A percentile compares a stretch with the other conserved stretches of the same genome.
phyloP scores from a whole-genome alignment of 768 basidiomycete species.

The Myochromella boudieri region DNA sequence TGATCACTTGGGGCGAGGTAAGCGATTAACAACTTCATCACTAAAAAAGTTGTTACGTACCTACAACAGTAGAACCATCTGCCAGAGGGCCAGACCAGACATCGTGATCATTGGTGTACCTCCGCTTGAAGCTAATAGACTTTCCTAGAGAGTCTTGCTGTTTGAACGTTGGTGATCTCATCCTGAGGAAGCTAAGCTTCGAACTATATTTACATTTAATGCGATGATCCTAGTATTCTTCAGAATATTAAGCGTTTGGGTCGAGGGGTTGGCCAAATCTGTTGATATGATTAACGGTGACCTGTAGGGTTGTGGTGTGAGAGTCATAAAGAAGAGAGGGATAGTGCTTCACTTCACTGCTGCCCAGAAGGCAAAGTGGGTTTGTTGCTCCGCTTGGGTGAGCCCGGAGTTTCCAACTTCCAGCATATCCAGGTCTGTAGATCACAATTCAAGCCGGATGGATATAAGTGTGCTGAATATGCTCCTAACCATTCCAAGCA shows the following conservation, averaged over 20 bases:
- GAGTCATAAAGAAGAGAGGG: not conserved
- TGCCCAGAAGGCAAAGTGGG: constrained; percentile 55
- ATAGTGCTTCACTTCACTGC: constrained; percentile 38
- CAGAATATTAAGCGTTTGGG: constrained; percentile 35
- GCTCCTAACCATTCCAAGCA: constrained; percentile 41
- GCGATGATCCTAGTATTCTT: constrained; percentile 43
- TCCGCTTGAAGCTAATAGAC: constrained; percentile 44
- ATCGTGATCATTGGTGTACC: constrained; percentile 49
- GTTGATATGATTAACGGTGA: constrained; percentile 47
- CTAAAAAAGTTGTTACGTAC: constrained; percentile 23
- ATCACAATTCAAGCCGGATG: not conserved
- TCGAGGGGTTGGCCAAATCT: constrained; percentile 33
- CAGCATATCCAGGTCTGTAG: constrained; percentile 49
- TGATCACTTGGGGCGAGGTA: constrained; percentile 32
- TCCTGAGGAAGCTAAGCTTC: not conserved
- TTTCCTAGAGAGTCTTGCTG: constrained; percentile 48
- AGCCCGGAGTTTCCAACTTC: constrained; percentile 50
- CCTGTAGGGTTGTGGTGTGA: constrained; percentile 15
- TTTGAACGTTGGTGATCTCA: not conserved
- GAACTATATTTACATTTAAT: constrained; percentile 33
- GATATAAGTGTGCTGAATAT: constrained; percentile 4
- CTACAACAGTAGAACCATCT: constrained; percentile 46
- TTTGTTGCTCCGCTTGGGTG: constrained; percentile 40
- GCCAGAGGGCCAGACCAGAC: constrained; percentile 48
- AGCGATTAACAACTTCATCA: not conserved